These are phyloP conservation scores for Scalesia atractyloides DNA, from an alignment of 129 eudicot species.

Conservation along the genomic window DNA sequence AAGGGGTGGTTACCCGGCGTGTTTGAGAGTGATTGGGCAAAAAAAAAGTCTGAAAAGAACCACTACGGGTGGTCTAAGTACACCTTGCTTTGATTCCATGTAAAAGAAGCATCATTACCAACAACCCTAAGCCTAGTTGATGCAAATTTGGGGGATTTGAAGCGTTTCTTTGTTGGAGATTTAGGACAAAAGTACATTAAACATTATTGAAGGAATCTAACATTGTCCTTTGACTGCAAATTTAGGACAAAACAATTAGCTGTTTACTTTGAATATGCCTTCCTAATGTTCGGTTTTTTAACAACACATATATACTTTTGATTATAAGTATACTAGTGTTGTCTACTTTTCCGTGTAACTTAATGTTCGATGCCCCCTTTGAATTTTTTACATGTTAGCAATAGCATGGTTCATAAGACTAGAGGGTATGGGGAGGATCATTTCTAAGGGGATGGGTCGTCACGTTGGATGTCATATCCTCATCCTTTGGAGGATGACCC, in stretches of 20 bases:
- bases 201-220: constrained; percentile 45
- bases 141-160: constrained; percentile 26
- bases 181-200: constrained; percentile 26
- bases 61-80: no score
- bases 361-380: constrained; percentile 24
- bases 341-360: constrained; percentile 25
- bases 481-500: no score
- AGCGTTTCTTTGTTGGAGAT: constrained; percentile 32
- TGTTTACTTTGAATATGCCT: constrained; percentile 37
- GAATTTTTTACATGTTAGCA: not conserved
- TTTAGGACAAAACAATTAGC: constrained; percentile 36
- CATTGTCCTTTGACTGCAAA: constrained; percentile 44
- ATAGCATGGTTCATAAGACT: no score
- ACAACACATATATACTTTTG: constrained; percentile 29
- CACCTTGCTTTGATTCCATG: constrained; percentile 5
- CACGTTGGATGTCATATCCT: no score
- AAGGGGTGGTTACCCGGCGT: no score
- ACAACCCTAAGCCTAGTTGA: constrained; percentile 37
- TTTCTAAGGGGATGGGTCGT: no score
- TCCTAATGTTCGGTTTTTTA: constrained; percentile 23
- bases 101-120: constrained; percentile 24
- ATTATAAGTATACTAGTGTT: constrained; percentile 11
- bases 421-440: no score
- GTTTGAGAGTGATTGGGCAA: no score
- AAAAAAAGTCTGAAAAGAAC: no score